Evolutionary conservation across 306 rosid species (phyloP).

Genomic region (Cyclanthera cordifolia): DNA sequence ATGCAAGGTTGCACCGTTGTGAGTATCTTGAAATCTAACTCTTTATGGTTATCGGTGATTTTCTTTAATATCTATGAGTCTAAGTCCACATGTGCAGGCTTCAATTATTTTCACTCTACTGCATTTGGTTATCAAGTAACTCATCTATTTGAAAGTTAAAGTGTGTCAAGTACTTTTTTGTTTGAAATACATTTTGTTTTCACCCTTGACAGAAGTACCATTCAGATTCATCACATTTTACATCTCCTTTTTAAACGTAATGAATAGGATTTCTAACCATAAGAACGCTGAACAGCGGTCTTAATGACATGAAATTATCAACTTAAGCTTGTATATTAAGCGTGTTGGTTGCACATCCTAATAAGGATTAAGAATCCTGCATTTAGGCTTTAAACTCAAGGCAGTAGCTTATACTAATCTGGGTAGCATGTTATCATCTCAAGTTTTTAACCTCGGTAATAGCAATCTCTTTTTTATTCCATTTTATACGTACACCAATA

Average conservation of each 20-base stretch:
- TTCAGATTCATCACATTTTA: not conserved
- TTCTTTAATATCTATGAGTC: not conserved
- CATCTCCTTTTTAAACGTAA: not conserved
- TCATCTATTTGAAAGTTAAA: not conserved
- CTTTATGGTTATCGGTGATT: not conserved
- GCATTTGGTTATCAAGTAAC: not conserved
- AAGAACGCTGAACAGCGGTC: not conserved
- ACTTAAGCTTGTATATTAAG: not conserved
- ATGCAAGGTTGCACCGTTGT: constrained; percentile 90
- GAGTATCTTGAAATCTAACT: constrained; percentile 22
- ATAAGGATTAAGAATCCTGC: not conserved
- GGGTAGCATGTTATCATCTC: not conserved
- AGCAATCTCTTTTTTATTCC: not conserved
- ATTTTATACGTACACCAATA: not conserved
- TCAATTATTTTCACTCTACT: too few species aligned
- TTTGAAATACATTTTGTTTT: constrained; percentile 4
- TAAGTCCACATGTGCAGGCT: not conserved
- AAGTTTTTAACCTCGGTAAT: not conserved
- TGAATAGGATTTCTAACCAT: not conserved
- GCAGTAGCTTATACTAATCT: not conserved
- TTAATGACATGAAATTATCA: not conserved
- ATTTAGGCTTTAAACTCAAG: not conserved
- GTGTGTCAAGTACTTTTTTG: not conserved
- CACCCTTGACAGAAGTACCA: not conserved
- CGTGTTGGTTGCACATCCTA: not conserved